Base-by-base conservation (phyloP, 768 basidiomycete species). In the Pleurotus platypus region DNA sequence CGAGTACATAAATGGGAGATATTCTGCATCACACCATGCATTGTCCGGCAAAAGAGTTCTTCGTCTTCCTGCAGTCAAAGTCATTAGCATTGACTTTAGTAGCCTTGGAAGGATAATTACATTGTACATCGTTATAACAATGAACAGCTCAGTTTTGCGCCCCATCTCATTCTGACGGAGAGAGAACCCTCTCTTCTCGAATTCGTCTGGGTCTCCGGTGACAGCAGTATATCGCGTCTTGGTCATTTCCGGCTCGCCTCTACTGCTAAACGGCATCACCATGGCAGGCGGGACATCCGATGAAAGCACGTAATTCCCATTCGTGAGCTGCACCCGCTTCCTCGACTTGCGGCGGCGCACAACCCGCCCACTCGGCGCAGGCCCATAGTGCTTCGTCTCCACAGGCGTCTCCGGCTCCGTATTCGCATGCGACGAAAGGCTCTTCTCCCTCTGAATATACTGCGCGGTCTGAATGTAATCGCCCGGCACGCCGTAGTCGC, bases 81-180 rank as follows among this genome's bases (percentile, higher is more conserved):
- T 22, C 18, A 58, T 61, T 42, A 57, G 51, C 26, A 38, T 46
- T 46, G 48, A 30, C 46, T 39, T 56, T 7, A 53, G 57, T 27
- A 30, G 49, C 20, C 40, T 39, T 24, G n/a, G 24, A 49, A 3
- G 49, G 7, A 35, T 16, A 61, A 64, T 57, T 69, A 96, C 95
- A 69, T 97, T 97, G 68, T 89, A 97, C 93, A 97, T 94, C 20
- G 94, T 98, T 64, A 98, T 90, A 57, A 93, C 91, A 67, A 98
- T 89, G 74, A 96, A 90, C 55, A 98, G 69, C 66, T 98, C 95
- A 11, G 94, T 97, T 56, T 87, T 81, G 54, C 94, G 79, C 27
- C 86, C 84, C 59, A 73, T 82, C 65, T 90, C 82, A 66, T 89
- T 89, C 67, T 97, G 95, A 50, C 94, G 79, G 27, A 98, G 77